These are phyloP conservation scores for Lactifluus volemus DNA, from an alignment of 768 basidiomycete species.

Conservation along the genomic window DNA sequence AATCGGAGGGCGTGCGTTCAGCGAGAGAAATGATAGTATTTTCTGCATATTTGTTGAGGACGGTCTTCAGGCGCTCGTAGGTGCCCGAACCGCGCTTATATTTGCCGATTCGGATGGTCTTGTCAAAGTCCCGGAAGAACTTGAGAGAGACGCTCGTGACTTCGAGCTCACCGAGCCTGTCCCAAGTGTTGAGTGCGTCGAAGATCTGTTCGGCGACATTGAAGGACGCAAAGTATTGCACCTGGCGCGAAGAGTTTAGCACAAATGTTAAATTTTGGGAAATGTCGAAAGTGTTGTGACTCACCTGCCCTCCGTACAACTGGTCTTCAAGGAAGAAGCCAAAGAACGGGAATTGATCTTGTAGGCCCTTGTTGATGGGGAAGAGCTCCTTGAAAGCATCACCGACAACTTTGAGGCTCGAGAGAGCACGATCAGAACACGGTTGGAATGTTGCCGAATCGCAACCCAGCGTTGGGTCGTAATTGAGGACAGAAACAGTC, in stretches of 20 bases:
- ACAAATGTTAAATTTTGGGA: background rate
- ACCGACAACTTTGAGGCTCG: slow-evolving; percentile 3
- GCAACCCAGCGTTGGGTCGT: slow-evolving; percentile 11
- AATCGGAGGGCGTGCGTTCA: background rate
- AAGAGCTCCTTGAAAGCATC: slow-evolving; percentile 6
- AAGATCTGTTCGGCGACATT: slow-evolving; percentile 27
- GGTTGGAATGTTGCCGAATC: slow-evolving; percentile 9
- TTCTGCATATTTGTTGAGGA: slow-evolving; percentile 2
- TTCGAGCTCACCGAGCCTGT: slow-evolving; percentile 17
- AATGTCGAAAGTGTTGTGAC: background rate
- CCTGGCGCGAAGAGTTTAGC: slow-evolving; percentile 7
- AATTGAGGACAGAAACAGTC: slow-evolving; percentile 6
- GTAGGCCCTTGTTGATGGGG: background rate
- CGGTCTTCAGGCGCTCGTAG: background rate
- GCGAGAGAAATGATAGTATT: background rate
- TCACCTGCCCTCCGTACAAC: slow-evolving; percentile 4
- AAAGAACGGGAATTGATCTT: background rate
- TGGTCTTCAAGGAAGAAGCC: slow-evolving; percentile 6
- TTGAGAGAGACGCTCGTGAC: slow-evolving; percentile 24
- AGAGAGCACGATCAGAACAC: slow-evolving; percentile 13
- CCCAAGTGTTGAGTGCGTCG: slow-evolving; percentile 23
- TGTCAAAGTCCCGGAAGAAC: slow-evolving; percentile 18
- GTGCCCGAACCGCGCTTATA: background rate
- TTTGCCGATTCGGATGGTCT: background rate
- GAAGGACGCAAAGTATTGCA: slow-evolving; percentile 26